phyloP scores from a whole-genome alignment of 2,329 filamentous ascomycete genomes.

The Boeremia exigua region DNA sequence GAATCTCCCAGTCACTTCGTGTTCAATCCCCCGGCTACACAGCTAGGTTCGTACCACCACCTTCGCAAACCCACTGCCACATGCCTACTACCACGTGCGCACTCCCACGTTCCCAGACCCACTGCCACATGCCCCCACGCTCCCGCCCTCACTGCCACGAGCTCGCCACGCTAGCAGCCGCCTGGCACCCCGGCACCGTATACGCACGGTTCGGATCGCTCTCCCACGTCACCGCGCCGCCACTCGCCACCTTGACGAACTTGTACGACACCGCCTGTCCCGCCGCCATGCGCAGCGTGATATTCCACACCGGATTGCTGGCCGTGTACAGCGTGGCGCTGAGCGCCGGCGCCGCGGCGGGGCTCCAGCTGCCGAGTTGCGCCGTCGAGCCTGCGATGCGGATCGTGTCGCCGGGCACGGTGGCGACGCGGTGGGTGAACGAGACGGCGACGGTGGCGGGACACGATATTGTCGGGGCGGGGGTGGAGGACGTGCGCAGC shows the following conservation, averaged over 20 bases:
- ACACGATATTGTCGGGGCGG: conserved; percentile 24
- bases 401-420: conserved; percentile 57
- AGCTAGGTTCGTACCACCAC: too few species aligned
- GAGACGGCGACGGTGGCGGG: conserved; percentile 45
- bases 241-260: conserved; percentile 55
- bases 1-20: too few species aligned
- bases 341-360: conserved; percentile 49
- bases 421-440: conserved; percentile 56
- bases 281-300: conserved; percentile 49
- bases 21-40: too few species aligned
- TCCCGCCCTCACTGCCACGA: conserved; percentile 32
- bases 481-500: conserved; percentile 6
- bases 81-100: too few species aligned
- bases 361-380: conserved; percentile 55
- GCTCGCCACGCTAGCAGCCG: conserved; percentile 31
- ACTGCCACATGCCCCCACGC: too few species aligned
- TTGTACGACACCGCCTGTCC: conserved; percentile 53
- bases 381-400: conserved; percentile 53
- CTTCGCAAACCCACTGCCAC: too few species aligned
- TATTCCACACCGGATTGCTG: conserved; percentile 56
- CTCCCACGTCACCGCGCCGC: conserved; percentile 56
- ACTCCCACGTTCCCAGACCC: too few species aligned
- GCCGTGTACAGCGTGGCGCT: conserved; percentile 53
- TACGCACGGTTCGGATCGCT: conserved; percentile 52
- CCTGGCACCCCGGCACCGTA: conserved; percentile 38